Percentiles rank a stretch among this genome's conserved stretches.
These are phyloP conservation scores for Henckelia pumila DNA, from an alignment of 257 asterid genomes.

Conservation along the genomic window DNA sequence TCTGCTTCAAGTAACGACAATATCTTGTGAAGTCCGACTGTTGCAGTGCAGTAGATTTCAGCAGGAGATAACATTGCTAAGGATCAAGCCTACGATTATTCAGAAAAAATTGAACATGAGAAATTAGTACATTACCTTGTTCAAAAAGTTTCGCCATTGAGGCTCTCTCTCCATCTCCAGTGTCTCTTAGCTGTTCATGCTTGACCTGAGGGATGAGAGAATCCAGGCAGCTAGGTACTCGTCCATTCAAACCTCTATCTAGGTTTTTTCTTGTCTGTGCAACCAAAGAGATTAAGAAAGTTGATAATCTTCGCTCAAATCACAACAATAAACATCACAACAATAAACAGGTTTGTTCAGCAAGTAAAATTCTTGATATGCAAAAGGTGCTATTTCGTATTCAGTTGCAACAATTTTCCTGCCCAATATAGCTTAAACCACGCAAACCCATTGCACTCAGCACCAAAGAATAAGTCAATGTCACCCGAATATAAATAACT, in stretches of 20 bases:
- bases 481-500: constrained; percentile 2
- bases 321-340: constrained; percentile 4
- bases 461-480: not conserved
- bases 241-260: constrained; percentile 43
- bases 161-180: constrained; percentile 58
- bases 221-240: constrained; percentile 38
- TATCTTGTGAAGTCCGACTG: constrained; percentile 90
- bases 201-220: constrained; percentile 52
- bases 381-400: not conserved
- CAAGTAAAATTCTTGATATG: constrained; percentile 5
- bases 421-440: constrained; percentile 11
- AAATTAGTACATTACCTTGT: constrained; percentile 55
- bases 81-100: not conserved
- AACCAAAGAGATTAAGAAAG: constrained; percentile 11
- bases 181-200: constrained; percentile 47
- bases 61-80: constrained; percentile 15
- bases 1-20: constrained; percentile 82
- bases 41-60: constrained; percentile 21
- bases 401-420: not conserved
- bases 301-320: constrained; percentile 19
- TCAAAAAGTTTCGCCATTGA: constrained; percentile 77
- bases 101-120: not conserved
- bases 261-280: constrained; percentile 70
- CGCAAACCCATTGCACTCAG: not conserved
- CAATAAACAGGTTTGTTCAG: constrained; percentile 1